Base-by-base conservation (phyloP, 2,329 filamentous ascomycete species). In the Pseudocercospora fuligena region DNA sequence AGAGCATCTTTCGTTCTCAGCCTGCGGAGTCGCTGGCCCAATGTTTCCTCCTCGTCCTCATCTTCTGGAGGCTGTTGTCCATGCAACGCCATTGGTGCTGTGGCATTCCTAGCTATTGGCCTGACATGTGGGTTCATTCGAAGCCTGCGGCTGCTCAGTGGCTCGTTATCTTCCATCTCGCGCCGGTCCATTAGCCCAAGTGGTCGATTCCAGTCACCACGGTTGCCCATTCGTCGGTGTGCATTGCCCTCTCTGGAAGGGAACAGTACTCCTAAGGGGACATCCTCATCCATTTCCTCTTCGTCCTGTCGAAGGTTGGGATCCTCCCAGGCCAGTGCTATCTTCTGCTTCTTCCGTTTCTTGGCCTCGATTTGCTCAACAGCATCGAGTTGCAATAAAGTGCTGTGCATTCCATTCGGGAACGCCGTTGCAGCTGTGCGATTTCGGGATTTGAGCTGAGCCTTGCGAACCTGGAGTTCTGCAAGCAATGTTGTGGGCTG, bases 301-400 rank as follows among this genome's bases (percentile, higher is more conserved):
- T 77, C 77, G 3, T 80, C 80, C 7, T 77, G 77, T 29, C 33
- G 60, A 2, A 80, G 80, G 6, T 76, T 72, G 0, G 86, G 85
- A 60, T 91, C 90, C 79, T 98, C 94, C 95, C 95, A 99, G 1
- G 94, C 95, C 36, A 99, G 84, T 66, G 92, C 92, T 36, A 97
- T 88, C 65, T 90, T 91, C 75, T 91, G 92, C 64, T 87, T 86
- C 73, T 90, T 87, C 43, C 94, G 88, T 29, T 90, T 86, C 70
- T 90, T 89, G 72, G 89, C 90, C 77, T 97, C 92, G 25, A 93
- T 86, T 78, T 97, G 92, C 23, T 92, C 92, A 29, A 97, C 92
- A 0, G 93, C 91, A 75, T 99, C 94, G 72, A 98, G 86, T 76
- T 99, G 89, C 0, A 99, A 84, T 3, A 99, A 84, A 0, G 95